Base-by-base conservation (phyloP, 2,329 filamentous ascomycete species). In the Teratosphaeria pseudoeucalypti region DNA sequence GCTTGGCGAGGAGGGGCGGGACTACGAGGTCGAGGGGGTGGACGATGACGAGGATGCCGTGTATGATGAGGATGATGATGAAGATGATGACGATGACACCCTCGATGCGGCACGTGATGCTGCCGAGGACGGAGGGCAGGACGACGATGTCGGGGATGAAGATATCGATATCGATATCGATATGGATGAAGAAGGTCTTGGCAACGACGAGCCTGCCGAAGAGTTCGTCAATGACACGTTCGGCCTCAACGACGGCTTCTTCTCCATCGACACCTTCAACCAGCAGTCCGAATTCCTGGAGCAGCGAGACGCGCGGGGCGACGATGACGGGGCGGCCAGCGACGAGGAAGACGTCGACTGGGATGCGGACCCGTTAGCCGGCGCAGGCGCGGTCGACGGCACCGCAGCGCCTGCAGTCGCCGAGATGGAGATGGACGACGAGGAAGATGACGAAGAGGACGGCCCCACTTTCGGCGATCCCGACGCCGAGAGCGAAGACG, bases 221-320 rank as follows among this genome's bases (percentile, higher is more conserved):
- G 81, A 82, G 47, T 86, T 87, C 61, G 77, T 85, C 9, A 80
- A 86, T 66, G 91, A 97, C 69, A 85, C 85, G 3, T 81, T 94
- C 70, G 90, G 91, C 6, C 83, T 99, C 34, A 97, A 99, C 69
- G 94, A 99, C 70, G 92, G 91, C 5, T 99, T 99, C 77, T 99
- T 99, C 77, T 95, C 90, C 16, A 92, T 99, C 68, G 92, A 97
- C 68, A 86, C 95, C 61, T 99, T 99, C 82, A 99, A 99, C 79
- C 90, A 87, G 71, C 89, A 95, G 71, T 90, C 91, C 1, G 90
- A 95, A 68, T 88, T 87, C 71, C 85, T 96, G 55, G 94, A 99
- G 74, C 85, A 89, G 64, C 88, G 91, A 73, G 92, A 97, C 72
- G 82, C 83, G 32, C 81, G 83, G 63, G 90, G 88, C 32, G 89